phyloP scores from a whole-genome alignment of 768 basidiomycete genomes.

The Leccinum truebloodii region DNA sequence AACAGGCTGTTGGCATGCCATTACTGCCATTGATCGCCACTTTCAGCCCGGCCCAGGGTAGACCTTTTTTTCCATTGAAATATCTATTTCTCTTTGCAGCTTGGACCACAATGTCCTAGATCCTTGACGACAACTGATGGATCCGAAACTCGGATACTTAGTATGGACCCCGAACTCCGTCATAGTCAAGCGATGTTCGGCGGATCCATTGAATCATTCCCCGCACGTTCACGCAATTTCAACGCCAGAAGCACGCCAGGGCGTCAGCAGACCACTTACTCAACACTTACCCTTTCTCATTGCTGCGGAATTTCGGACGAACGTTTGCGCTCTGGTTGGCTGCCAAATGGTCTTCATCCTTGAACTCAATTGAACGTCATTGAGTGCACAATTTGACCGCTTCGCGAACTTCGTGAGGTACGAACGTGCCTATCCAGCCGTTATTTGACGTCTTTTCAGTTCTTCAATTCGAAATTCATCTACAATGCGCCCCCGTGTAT shows the following conservation, averaged over 20 bases:
- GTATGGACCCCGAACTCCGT: not conserved
- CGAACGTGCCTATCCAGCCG: not conserved
- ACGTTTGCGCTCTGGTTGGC: not conserved
- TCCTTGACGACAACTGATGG: not conserved
- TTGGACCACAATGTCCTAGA: not conserved
- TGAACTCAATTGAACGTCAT: not conserved
- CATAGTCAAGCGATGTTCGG: not conserved
- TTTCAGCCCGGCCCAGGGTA: not conserved
- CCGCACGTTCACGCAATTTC: not conserved
- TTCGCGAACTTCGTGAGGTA: not conserved
- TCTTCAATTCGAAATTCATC: slow-evolving; percentile 1
- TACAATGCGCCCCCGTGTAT: not conserved
- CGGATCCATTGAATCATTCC: not conserved
- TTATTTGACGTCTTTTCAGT: not conserved
- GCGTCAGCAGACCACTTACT: not conserved
- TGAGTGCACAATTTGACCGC: not conserved
- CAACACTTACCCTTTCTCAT: not conserved
- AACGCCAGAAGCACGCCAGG: not conserved
- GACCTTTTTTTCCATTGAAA: not conserved
- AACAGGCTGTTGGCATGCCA: not conserved
- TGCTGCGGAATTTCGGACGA: not conserved
- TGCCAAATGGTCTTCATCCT: not conserved
- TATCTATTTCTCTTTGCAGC: not conserved
- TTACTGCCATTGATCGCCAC: not conserved
- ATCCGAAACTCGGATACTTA: not conserved